Evolutionary conservation across 1,284 basidiomycete species (phyloP), one percentile per base, ranked within the genome.

Genomic region (Hortiboletus rubellus): DNA sequence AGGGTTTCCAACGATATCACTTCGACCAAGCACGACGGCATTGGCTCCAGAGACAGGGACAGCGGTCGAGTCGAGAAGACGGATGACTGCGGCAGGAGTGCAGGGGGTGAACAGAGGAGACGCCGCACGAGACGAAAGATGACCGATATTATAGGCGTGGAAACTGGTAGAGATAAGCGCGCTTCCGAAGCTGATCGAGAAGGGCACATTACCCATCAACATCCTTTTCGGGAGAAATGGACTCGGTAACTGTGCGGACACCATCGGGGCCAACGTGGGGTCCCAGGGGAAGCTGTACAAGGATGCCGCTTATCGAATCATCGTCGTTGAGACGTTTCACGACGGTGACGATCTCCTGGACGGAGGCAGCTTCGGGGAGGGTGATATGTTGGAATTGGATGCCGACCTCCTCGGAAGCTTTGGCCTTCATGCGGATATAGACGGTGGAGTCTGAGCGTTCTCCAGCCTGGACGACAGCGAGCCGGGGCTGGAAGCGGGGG

Each of bases 111-210:
- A 98, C 58, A 96, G 82, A 31, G 97, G 97, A 31, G 87, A 86
- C 33, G 92, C 89, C 46, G 95, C 92, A 65, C 95, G 89, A 58
- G 94, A 97, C 46, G 91, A 89, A 49, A 99, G 84, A 66, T 95
- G 91, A 31, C 97, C 97, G 65, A 99, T 98, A 77, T 99, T 99
- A 76, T 98, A 96, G 7, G 96, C 94, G 79, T 98, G 95, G 82
- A 99, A 99, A 51, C 92, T 92, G 60, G 54, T 43, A 31, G 41
- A 49, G 34, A 60, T 61, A 38, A 67, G 56, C 53, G 50, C 50
- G 43, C 47, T 34, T 48, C 2, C 1, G 17, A 52, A 18, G 38
- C 14, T 12, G 18, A 59, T 50, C 61, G 50, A 31, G 55, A 52
- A 60, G 46, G 46, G 60, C 60, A 57, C 74, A 80, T 55, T 66